phyloP scores from a whole-genome alignment of 1,139 yeast species.

The Yamadazyma jaroonii region DNA sequence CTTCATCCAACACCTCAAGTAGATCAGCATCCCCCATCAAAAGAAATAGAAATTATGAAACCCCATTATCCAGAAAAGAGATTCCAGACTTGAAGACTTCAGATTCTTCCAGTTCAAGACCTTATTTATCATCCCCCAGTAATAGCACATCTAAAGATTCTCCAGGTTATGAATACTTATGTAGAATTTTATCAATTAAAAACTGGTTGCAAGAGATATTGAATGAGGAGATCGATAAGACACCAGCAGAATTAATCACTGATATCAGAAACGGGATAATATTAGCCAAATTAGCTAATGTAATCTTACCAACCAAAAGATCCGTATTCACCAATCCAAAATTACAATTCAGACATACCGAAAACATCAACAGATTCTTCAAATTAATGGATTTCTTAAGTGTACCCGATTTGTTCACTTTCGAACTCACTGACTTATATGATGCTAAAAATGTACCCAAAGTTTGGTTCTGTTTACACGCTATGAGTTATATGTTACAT shows the following conservation, averaged over 20 bases:
- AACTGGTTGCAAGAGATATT: constrained; percentile 40
- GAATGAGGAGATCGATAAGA: constrained; percentile 54
- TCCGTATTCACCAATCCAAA: constrained; percentile 40
- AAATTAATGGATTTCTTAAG: constrained; percentile 65
- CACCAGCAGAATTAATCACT: constrained; percentile 48
- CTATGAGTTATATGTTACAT: constrained; percentile 67
- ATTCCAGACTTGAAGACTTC: constrained; percentile 16
- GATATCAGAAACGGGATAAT: constrained; percentile 79
- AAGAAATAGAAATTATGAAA: constrained; percentile 11
- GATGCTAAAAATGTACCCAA: constrained; percentile 92
- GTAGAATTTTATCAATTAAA: constrained; percentile 86
- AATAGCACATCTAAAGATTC: constrained; percentile 29
- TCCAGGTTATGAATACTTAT: constrained; percentile 73
- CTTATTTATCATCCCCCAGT: constrained; percentile 27
- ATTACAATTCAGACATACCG: constrained; percentile 86
- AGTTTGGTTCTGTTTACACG: constrained; percentile 91
- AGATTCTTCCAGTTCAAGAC: constrained; percentile 9
- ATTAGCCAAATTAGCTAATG: constrained; percentile 74
- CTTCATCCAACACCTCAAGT: constrained; percentile 19
- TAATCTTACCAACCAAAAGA: constrained; percentile 66
- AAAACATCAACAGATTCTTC: constrained; percentile 85
- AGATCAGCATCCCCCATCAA: constrained; percentile 22
- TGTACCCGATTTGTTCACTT: constrained; percentile 83
- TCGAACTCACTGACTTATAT: constrained; percentile 88
- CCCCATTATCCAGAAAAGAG: constrained; percentile 11